Percentiles rank a stretch among this genome's conserved stretches.
These are phyloP conservation scores for Lecanicillium sp. DNA, from an alignment of 2,329 filamentous ascomycete genomes.

Conservation along the genomic window DNA sequence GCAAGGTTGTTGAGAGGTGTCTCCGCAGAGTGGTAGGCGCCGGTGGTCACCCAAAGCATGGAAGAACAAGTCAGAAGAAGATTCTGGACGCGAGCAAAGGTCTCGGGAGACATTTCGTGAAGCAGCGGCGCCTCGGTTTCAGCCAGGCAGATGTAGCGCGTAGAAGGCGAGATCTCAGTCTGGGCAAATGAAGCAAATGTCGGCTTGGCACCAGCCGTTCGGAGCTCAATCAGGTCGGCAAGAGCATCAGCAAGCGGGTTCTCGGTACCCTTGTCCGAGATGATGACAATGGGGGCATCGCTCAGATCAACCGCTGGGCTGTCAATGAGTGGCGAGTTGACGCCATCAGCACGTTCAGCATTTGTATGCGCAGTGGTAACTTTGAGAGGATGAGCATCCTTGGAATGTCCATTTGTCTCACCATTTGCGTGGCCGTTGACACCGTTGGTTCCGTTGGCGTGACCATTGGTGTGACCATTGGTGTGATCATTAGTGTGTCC, in stretches of 20 bases:
- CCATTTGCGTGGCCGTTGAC: not conserved
- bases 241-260: constrained; percentile 15
- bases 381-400: not conserved
- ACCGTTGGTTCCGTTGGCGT: not conserved
- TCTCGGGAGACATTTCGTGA: constrained; percentile 25
- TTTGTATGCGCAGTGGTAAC: not conserved
- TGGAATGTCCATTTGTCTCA: not conserved
- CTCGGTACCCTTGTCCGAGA: constrained; percentile 14
- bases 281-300: constrained; percentile 14
- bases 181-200: constrained; percentile 12
- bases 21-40: constrained; percentile 27
- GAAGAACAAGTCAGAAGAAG: constrained; percentile 26
- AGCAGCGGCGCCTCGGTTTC: constrained; percentile 38
- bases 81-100: constrained; percentile 29
- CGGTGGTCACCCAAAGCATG: constrained; percentile 32
- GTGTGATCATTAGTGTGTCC: not conserved
- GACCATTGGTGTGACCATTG: not conserved
- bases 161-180: constrained; percentile 10
- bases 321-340: not conserved
- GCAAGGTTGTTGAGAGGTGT: constrained; percentile 36
- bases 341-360: not conserved
- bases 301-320: constrained; percentile 6
- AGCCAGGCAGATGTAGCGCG: constrained; percentile 30
- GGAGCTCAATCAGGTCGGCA: constrained; percentile 13
- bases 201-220: constrained; percentile 14